Conservation (phyloP, 306 rosid genomes). For the Carpinus viminea region DNA sequence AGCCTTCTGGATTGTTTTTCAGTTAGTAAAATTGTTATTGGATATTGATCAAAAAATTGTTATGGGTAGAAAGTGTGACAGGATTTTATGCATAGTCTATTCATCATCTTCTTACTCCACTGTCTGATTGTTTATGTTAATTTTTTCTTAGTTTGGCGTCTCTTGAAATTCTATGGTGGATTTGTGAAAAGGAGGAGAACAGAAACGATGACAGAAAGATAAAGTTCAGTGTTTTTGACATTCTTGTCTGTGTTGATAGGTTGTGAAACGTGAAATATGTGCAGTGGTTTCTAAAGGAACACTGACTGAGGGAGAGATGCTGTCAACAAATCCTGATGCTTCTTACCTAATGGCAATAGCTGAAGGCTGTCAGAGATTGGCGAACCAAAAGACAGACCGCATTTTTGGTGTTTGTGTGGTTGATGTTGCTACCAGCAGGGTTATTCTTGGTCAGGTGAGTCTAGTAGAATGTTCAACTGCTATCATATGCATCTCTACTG, state of each 20-base stretch:
- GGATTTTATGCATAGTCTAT: background rate
- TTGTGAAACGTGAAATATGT: constrained; percentile 95
- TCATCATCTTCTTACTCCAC: background rate
- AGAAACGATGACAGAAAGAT: constrained; percentile 20
- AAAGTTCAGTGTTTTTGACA: constrained; percentile 13
- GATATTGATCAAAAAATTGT: background rate
- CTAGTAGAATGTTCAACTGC: background rate
- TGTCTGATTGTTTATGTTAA: background rate
- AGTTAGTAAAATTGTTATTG: background rate
- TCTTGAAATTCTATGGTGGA: constrained; percentile 1
- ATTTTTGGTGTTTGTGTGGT: constrained; percentile 79
- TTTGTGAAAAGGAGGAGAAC: background rate
- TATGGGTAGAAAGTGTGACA: background rate
- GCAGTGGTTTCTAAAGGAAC: constrained; percentile 91
- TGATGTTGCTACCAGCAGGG: constrained; percentile 77
- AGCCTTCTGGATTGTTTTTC: background rate
- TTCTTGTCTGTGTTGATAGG: constrained; percentile 45
- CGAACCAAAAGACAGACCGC: constrained; percentile 46
- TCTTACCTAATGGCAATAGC: constrained; percentile 83
- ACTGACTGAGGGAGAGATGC: constrained; percentile 81
- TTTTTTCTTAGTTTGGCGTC: constrained; percentile 11
- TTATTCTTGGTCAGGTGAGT: constrained; percentile 91
- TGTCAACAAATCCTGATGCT: constrained; percentile 80
- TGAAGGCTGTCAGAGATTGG: constrained; percentile 49
- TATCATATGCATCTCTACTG: background rate